Evolutionary conservation across 2,329 filamentous ascomycete species (phyloP), one percentile per base, ranked within the genome.

Genomic region (Chrysosporium keratinophilum): DNA sequence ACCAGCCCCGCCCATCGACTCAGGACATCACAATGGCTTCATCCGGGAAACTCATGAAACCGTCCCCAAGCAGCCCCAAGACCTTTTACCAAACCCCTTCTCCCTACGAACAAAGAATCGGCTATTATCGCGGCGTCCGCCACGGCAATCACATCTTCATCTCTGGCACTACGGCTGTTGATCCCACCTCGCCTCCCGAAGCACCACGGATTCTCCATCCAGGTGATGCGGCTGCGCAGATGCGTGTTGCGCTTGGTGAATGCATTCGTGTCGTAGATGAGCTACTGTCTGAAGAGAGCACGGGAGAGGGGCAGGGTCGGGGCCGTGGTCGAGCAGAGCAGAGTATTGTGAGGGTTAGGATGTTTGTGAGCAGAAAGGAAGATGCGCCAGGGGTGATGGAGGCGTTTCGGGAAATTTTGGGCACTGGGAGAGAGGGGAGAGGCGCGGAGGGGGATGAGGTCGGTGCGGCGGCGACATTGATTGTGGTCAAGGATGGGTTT

Each of bases 41-140:
- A 1, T 31, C 34, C 34, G 56, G 56, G 2, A 45, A 45, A 5
- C 43, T 58, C 17, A 52, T 50, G 39, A 57, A 54, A 41, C 51
- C 55, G 3, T 43, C 49, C 15, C 41, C 57, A 7, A 33, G 33
- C 40, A 56, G 55, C 50, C 31, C 33, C 44, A 58, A 57, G 37
- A 57, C 57, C 15, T 62, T 63, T 54, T 65, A 65, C 56, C 62
- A 62, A 31, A 70, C 69, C 6, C 49, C 61, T 15, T 71, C 69
- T 4, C 68, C 67, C 5, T 70, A 64, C 56, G 69, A 71, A 53
- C 58, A 63, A 33, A 57, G 57, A 40, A 64, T 70, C 52, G 68
- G 68, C 33, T 69, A 71, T 52, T 68, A 70, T 54, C 68, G 69
- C 35, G 69, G 68, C 15, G 62, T 71, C 17, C 68, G 68, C 6